Base-by-base conservation (phyloP, 1,284 basidiomycete genomes). In the Pascua guehoae region DNA sequence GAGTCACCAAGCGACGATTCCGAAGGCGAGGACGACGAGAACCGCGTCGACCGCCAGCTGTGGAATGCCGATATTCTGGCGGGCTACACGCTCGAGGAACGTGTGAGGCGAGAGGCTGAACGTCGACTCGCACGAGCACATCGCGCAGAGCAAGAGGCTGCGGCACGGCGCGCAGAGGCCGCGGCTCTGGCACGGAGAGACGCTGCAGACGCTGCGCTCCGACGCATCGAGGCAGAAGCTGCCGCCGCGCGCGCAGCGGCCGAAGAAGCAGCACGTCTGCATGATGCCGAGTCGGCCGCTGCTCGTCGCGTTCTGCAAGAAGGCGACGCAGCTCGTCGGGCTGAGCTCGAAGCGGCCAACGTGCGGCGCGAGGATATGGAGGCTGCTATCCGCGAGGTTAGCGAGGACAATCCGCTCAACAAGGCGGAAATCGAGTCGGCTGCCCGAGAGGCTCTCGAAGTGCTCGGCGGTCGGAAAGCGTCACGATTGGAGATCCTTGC, bases 41-140 rank as follows among this genome's bases (percentile, higher is more conserved):
- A 68, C 36, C 60, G 71, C 47, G 51, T 51, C 14, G 74, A 74
- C 57, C 63, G 74, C 17, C 58, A 60, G 36, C 49, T 66, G 59
- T 76, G 74, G 74, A 73, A 73, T 51, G 67, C 65, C 9, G 74
- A 76, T 61, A 52, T 76, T 15, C 58, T 71, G 42, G 69, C 71
- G 2, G 74, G 74, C 1, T 74, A 74, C 58, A 63, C 58, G 1
- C 56, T 76, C 11, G 67, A 65, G 45, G 70, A 76, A 47, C 58
- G 74, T 47, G 72, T 76, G 1, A 39, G 51, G 39, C 62, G 74
- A 39, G 74, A 76, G 49, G 45, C 44, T 1, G 49, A 36, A 2
- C 41, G 55, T 10, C 37, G 45, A 14, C 38, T 32, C 5, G 41
- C 49, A 1, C 39, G 57, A 32, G 38, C 36, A 17, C 39, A 40